phyloP scores from a whole-genome alignment of 2,329 filamentous ascomycete species.

The Podosphaera aphanis region DNA sequence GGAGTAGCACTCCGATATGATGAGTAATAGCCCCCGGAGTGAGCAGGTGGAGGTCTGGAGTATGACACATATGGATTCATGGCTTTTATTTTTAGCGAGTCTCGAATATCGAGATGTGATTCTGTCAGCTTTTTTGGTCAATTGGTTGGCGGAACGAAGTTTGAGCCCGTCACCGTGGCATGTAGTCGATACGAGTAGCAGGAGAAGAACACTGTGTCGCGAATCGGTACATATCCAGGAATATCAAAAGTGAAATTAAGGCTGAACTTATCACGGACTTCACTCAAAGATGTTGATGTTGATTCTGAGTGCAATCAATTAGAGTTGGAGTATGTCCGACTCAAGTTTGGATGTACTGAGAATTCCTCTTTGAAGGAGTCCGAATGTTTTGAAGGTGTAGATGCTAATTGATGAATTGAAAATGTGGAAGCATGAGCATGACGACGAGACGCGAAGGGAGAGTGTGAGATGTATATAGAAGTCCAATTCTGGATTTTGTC shows the following conservation, averaged over 20 bases:
- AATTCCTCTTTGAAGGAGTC: not conserved
- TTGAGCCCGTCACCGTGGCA: slow-evolving; percentile 17
- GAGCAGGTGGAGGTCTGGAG: slow-evolving; percentile 12
- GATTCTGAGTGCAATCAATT: not conserved
- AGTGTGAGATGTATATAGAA: not conserved
- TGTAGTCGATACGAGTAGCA: slow-evolving; percentile 18
- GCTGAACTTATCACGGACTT: too few relatives aligned
- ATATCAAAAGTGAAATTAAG: slow-evolving; percentile 3
- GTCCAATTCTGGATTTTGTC: not conserved
- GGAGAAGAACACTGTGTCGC: slow-evolving; percentile 16
- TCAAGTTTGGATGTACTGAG: not conserved
- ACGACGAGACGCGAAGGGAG: not conserved
- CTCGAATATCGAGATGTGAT: too few relatives aligned
- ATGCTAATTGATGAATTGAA: not conserved
- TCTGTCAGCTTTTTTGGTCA: not conserved
- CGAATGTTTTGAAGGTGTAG: not conserved
- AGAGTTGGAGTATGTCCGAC: not conserved
- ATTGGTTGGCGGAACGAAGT: not conserved
- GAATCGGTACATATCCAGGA: slow-evolving; percentile 18
- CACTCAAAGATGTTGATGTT: not conserved
- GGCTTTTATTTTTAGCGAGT: slow-evolving; percentile 1
- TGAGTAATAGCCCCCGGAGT: slow-evolving; percentile 14
- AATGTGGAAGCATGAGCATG: not conserved
- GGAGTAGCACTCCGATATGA: slow-evolving; percentile 14
- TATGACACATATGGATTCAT: slow-evolving; percentile 14